phyloP scores from a whole-genome alignment of 495 filamentous ascomycete species.

The Penicillium paxilli region DNA sequence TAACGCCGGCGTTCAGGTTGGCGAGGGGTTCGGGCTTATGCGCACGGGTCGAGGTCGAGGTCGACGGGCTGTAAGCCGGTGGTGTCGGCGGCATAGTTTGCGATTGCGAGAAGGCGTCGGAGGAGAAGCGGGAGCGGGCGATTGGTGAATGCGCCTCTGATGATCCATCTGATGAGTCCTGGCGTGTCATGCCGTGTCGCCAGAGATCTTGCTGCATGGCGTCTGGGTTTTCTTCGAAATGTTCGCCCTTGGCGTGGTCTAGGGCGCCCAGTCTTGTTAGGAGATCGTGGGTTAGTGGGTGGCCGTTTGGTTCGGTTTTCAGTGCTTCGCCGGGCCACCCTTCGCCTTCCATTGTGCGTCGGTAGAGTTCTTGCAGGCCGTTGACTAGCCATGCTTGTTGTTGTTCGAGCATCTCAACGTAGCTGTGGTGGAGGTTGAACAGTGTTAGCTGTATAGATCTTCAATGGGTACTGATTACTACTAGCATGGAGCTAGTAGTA shows the following conservation, averaged over 20 bases:
- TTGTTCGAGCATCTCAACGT: slow-evolving; percentile 72
- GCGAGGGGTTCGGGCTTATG: slow-evolving; percentile 30
- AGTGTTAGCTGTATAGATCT: slow-evolving; percentile 14
- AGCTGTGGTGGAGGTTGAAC: slow-evolving; percentile 37
- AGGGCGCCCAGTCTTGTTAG: slow-evolving; percentile 59
- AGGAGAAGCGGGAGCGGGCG: slow-evolving; percentile 32
- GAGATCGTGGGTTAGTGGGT: slow-evolving; percentile 67
- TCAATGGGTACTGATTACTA: no score
- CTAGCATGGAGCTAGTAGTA: not conserved
- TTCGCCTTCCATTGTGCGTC: slow-evolving; percentile 47
- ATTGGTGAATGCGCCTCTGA: slow-evolving; percentile 53
- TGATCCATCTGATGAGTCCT: slow-evolving; percentile 53
- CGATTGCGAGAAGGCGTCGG: slow-evolving; percentile 34
- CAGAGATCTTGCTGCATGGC: slow-evolving; percentile 56
- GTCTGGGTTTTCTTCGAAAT: slow-evolving; percentile 59
- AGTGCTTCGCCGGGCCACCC: slow-evolving; percentile 57
- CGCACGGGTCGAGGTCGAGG: slow-evolving; percentile 23
- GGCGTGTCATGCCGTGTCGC: slow-evolving; percentile 49
- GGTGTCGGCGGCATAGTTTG: slow-evolving; percentile 38
- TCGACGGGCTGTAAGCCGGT: slow-evolving; percentile 35
- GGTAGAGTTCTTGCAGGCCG: slow-evolving; percentile 61
- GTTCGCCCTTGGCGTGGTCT: slow-evolving; percentile 49
- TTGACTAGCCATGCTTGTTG: slow-evolving; percentile 65
- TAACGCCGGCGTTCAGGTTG: slow-evolving; percentile 14
- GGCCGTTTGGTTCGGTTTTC: slow-evolving; percentile 52